These are phyloP conservation scores for Saitozyma podzolica DNA, from an alignment of 768 basidiomycete species.

Conservation along the genomic window DNA sequence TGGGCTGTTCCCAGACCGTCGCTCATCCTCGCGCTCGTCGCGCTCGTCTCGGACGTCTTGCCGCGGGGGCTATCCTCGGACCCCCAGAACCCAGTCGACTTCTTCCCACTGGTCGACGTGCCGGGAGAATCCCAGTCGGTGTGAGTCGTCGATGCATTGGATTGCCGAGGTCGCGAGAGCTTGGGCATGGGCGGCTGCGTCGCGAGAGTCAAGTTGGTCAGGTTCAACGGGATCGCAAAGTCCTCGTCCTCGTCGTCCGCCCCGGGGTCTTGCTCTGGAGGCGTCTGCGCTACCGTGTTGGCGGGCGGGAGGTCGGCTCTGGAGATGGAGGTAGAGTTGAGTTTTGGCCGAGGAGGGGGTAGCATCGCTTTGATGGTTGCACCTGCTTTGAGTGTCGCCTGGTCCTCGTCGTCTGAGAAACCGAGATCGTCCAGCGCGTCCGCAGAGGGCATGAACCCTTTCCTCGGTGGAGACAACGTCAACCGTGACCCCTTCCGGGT, in stretches of 20 bases:
- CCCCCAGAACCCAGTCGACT: constrained; percentile 8
- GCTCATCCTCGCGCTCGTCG: constrained; percentile 21
- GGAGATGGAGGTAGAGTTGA: constrained; percentile 1
- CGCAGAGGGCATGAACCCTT: constrained; percentile 12
- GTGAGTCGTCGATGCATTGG: constrained; percentile 19
- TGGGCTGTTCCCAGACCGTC: constrained; percentile 13
- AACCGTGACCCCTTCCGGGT: not conserved
- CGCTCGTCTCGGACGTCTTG: constrained; percentile 36
- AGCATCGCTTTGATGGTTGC: constrained; percentile 45
- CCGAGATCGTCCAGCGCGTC: constrained; percentile 37
- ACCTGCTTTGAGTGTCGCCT: constrained; percentile 49
- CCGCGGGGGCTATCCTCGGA: constrained; percentile 18
- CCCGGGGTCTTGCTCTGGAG: constrained; percentile 15
- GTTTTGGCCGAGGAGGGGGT: constrained; percentile 25
- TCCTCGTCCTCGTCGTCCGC: constrained; percentile 35
- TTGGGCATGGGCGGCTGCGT: constrained; percentile 15
- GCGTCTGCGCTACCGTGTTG: not conserved
- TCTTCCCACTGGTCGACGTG: constrained; percentile 14
- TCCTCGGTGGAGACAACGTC: constrained; percentile 1
- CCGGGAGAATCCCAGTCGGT: constrained; percentile 36
- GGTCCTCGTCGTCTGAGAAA: constrained; percentile 21
- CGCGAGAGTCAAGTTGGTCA: constrained; percentile 44
- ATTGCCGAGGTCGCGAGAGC: constrained; percentile 10
- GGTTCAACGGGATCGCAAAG: constrained; percentile 43
- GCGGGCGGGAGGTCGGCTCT: not conserved